Conservation (phyloP, 805 yeast genomes). For the Sugiyamaella americana region DNA sequence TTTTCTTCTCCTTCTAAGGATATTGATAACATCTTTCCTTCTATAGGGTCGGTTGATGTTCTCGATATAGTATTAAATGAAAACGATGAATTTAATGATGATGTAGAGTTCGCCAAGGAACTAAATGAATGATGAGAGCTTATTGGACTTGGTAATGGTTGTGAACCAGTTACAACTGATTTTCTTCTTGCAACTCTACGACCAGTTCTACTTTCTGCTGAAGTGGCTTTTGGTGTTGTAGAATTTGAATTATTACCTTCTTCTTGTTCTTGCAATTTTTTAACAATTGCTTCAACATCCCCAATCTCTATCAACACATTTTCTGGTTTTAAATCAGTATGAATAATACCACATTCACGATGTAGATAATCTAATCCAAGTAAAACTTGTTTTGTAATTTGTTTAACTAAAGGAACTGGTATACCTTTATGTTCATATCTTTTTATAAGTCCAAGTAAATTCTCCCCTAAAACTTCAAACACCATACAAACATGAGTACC, state of each 20-base stretch:
- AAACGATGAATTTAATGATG: conserved; percentile 42
- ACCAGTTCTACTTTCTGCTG: conserved; percentile 4
- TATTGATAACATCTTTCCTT: conserved; percentile 6
- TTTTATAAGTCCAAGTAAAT: conserved; percentile 74
- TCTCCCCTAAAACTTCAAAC: conserved; percentile 94
- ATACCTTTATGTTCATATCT: conserved; percentile 72
- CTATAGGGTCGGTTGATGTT: conserved; percentile 9
- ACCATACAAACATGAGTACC: conserved; percentile 96
- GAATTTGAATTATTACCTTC: conserved; percentile 21
- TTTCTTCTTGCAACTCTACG: conserved; percentile 51
- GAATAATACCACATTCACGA: conserved; percentile 66
- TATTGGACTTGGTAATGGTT: conserved; percentile 86
- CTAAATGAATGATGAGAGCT: conserved; percentile 37
- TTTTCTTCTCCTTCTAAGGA: neutral
- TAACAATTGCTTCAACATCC: conserved; percentile 72
- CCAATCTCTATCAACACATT: conserved; percentile 75
- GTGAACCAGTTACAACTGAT: conserved; percentile 81
- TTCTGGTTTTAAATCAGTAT: conserved; percentile 70
- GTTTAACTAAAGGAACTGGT: conserved; percentile 72
- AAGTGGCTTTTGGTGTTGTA: neutral
- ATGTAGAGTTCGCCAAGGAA: conserved; percentile 6
- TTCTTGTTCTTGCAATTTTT: conserved; percentile 54
- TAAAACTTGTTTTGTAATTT: conserved; percentile 71
- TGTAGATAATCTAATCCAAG: conserved; percentile 68
- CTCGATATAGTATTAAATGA: conserved; percentile 13